Evolutionary conservation across 164 flowering plant species (phyloP).

Genomic region (Umbilicus rupestris): DNA sequence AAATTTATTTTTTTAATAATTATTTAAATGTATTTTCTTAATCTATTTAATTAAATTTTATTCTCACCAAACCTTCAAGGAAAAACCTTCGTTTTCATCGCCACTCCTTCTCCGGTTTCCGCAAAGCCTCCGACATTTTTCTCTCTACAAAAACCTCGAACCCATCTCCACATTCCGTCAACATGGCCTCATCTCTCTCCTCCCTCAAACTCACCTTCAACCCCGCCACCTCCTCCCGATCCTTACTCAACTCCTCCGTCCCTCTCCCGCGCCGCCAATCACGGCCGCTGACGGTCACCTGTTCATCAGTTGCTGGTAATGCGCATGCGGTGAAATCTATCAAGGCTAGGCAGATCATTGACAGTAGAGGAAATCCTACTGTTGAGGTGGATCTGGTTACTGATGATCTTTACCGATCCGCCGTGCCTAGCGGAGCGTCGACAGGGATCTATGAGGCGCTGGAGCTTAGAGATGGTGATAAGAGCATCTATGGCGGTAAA

Average conservation of each 20-base stretch:
- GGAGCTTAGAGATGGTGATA: conserved; percentile 90
- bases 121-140: background rate
- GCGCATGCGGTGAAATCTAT: conserved; percentile 37
- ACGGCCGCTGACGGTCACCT: background rate
- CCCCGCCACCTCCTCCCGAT: background rate
- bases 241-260: background rate
- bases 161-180: background rate
- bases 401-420: conserved; percentile 71
- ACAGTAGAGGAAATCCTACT: conserved; percentile 94
- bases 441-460: conserved; percentile 98
- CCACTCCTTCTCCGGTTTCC: background rate
- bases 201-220: background rate
- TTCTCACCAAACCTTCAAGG: too few relatives aligned
- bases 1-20: too few relatives aligned
- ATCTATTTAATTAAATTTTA: too few relatives aligned
- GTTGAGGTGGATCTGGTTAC: conserved; percentile 90
- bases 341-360: conserved; percentile 94
- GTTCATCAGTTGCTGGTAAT: background rate
- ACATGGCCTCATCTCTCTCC: background rate
- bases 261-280: background rate
- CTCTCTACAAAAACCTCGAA: background rate
- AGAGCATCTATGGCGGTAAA: conserved; percentile 77
- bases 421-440: conserved; percentile 93
- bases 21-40: too few relatives aligned
- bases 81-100: background rate